Conservation (phyloP, 768 basidiomycete species). For the Rhodotorula toruloides region DNA sequence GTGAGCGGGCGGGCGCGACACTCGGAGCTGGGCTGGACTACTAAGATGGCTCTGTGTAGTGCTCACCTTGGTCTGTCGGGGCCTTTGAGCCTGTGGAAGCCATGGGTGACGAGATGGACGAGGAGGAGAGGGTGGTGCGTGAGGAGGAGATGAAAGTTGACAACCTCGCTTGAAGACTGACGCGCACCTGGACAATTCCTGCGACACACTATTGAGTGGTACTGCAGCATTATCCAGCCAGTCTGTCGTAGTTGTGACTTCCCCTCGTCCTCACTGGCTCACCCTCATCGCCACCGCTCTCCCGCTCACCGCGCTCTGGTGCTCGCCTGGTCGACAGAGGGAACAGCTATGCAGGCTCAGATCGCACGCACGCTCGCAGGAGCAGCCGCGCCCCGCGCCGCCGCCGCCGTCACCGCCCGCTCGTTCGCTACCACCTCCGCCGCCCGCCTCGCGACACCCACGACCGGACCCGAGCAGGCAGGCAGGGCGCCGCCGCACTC, state of each 20-base stretch:
- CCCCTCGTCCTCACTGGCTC: not conserved
- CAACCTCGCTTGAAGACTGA: too few species aligned
- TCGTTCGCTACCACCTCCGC: conserved; percentile 4
- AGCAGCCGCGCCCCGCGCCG: not conserved
- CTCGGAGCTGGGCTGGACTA: too few species aligned
- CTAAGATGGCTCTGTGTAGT: too few species aligned
- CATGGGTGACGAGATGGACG: not conserved
- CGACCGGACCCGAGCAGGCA: conserved; percentile 22
- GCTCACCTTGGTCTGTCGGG: conserved; percentile 2
- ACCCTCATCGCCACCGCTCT: not conserved
- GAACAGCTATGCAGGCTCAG: not conserved
- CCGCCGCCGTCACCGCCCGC: conserved; percentile 3
- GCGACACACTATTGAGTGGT: not conserved
- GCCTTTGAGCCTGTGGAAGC: not conserved
- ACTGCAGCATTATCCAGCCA: too few species aligned
- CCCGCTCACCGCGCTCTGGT: not conserved
- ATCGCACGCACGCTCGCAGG: not conserved
- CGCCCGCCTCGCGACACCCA: conserved; percentile 26
- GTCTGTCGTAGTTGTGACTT: too few species aligned
- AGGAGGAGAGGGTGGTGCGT: not conserved
- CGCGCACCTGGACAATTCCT: not conserved
- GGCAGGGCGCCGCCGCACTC: conserved; percentile 17
- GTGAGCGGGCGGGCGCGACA: too few species aligned
- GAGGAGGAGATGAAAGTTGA: too few species aligned
- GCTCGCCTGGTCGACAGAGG: too few species aligned